These are phyloP conservation scores for Phyllachora maydis DNA, from an alignment of 2,329 filamentous ascomycete genomes.

Conservation along the genomic window DNA sequence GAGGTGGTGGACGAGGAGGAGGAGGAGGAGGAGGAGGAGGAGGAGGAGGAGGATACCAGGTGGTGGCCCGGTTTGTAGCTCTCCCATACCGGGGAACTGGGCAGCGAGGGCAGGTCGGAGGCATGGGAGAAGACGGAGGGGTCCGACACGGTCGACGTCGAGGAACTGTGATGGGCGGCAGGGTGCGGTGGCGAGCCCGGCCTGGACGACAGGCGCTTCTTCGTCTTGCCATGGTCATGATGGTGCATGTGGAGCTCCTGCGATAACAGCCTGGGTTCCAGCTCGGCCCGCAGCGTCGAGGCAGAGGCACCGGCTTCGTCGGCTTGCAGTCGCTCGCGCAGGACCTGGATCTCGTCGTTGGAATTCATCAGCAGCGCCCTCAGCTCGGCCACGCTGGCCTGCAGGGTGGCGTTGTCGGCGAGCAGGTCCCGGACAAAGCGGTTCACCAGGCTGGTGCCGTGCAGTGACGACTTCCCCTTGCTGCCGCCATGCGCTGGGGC, in stretches of 20 bases:
- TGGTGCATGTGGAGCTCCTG: slow-evolving; percentile 85
- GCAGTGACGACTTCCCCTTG: slow-evolving; percentile 49
- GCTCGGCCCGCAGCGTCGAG: slow-evolving; percentile 49
- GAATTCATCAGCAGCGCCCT: slow-evolving; percentile 79
- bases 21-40: no score
- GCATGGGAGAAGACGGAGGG: no score
- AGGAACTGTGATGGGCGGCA: no score
- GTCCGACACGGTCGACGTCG: no score
- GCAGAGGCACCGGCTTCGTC: slow-evolving; percentile 16
- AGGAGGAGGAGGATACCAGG: no score
- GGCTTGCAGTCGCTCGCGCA: slow-evolving; percentile 58
- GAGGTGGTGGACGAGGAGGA: no score
- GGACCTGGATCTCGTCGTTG: slow-evolving; percentile 77
- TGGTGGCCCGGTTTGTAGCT: no score
- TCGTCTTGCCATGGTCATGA: slow-evolving; percentile 58
- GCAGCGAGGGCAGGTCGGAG: no score
- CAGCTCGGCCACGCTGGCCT: slow-evolving; percentile 78
- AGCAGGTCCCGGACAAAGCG: slow-evolving; percentile 92
- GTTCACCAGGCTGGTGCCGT: slow-evolving; percentile 55
- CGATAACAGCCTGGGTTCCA: slow-evolving; percentile 35
- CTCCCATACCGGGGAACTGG: no score
- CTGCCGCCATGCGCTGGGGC: slow-evolving; percentile 57
- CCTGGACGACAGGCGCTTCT: slow-evolving; percentile 15
- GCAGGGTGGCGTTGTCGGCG: slow-evolving; percentile 85
- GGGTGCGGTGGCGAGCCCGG: slow-evolving; percentile 16